These are phyloP conservation scores for Coleophoma cylindrospora DNA, from an alignment of 2,329 filamentous ascomycete species.

Conservation along the genomic window DNA sequence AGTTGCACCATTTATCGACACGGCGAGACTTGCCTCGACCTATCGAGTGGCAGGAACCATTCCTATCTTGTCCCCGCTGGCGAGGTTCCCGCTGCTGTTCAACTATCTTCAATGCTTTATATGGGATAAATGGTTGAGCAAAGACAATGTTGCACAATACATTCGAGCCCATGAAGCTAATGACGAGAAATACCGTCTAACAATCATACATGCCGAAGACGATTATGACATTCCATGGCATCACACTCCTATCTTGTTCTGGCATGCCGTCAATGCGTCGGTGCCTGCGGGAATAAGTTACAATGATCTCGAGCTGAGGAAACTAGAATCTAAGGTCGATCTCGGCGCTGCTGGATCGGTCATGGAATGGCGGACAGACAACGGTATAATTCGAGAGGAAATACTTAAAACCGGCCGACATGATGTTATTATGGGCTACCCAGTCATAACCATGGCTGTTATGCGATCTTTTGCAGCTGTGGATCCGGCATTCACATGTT, in stretches of 20 bases:
- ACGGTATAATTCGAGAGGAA: constrained; percentile 46
- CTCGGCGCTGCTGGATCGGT: constrained; percentile 44
- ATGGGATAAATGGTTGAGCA: constrained; percentile 44
- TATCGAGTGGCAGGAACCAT: constrained; percentile 51
- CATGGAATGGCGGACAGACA: constrained; percentile 39
- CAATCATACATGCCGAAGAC: constrained; percentile 45
- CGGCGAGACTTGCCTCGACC: constrained; percentile 46
- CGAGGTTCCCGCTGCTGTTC: constrained; percentile 39
- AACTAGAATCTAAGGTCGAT: constrained; percentile 29
- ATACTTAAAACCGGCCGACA: constrained; percentile 52
- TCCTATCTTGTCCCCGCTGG: constrained; percentile 47
- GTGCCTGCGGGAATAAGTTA: constrained; percentile 28
- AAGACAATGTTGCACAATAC: constrained; percentile 40
- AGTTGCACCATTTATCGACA: constrained; percentile 51
- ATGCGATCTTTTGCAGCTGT: constrained; percentile 36
- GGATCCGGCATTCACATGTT: constrained; percentile 7
- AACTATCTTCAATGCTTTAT: constrained; percentile 42
- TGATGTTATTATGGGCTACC: constrained; percentile 53
- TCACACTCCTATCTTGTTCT: constrained; percentile 45
- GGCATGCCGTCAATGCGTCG: constrained; percentile 49
- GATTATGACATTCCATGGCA: constrained; percentile 45
- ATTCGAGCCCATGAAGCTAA: constrained; percentile 31
- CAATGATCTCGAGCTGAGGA: constrained; percentile 40
- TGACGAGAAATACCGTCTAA: constrained; percentile 35
- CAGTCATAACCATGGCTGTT: constrained; percentile 45